Evolutionary conservation across 2,329 filamentous ascomycete genomes (phyloP).

Genomic region (Fusarium caatingaense): DNA sequence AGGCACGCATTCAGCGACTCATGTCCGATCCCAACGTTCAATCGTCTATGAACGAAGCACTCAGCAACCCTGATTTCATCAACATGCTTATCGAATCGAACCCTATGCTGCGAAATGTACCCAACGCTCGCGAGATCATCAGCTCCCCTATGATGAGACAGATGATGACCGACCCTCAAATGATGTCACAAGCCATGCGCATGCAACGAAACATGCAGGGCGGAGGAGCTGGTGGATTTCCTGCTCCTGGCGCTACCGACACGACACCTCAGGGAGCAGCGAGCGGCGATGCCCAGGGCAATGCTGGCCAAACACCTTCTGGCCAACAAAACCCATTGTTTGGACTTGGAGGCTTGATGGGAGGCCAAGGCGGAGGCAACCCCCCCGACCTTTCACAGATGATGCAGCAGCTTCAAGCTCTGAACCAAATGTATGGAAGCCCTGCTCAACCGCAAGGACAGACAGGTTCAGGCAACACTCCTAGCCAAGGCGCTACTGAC

Average conservation of each 20-base stretch:
- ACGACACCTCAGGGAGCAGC: conserved; percentile 73
- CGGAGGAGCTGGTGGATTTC: conserved; percentile 72
- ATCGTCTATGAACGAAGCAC: conserved; percentile 90
- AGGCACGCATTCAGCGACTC: conserved; percentile 85
- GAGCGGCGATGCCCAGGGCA: conserved; percentile 49
- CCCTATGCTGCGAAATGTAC: conserved; percentile 80
- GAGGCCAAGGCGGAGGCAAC: conserved; percentile 26
- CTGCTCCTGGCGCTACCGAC: conserved; percentile 91
- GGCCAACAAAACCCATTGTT: conserved; percentile 51
- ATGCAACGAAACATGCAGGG: conserved; percentile 80
- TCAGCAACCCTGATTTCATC: conserved; percentile 93
- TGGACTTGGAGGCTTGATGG: conserved; percentile 40
- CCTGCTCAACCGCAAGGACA: conserved; percentile 46
- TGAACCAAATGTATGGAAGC: conserved; percentile 47
- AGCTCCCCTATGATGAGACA: conserved; percentile 88
- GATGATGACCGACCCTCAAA: conserved; percentile 92
- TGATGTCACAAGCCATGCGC: conserved; percentile 82
- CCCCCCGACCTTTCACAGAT: conserved; percentile 32
- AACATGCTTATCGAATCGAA: conserved; percentile 96
- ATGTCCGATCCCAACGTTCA: conserved; percentile 89
- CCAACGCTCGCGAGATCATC: conserved; percentile 84
- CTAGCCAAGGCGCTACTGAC: conserved; percentile 42
- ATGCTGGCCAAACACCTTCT: conserved; percentile 42
- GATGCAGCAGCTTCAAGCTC: conserved; percentile 46
- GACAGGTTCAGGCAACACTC: conserved; percentile 44